Evolutionary conservation across 176 grass and related monocot genomes (phyloP).

Genomic region (Sorghum bicolor): DNA sequence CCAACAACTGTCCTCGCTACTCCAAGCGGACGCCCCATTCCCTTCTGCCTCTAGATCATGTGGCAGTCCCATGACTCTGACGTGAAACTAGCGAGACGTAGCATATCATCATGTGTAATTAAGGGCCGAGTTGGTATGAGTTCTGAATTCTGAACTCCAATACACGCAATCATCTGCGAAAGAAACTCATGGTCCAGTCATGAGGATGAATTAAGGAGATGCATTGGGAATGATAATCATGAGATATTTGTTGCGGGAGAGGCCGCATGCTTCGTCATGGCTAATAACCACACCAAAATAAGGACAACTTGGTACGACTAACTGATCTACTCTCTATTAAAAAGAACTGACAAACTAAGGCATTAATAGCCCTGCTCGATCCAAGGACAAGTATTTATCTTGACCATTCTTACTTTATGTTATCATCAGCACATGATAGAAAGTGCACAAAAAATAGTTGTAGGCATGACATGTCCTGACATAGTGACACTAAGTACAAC

Average conservation of each 20-base stretch:
- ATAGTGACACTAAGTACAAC: background rate
- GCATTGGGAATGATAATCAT: conserved; percentile 5
- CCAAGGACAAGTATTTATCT: background rate
- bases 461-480: background rate
- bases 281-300: background rate
- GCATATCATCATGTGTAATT: conserved; percentile 19
- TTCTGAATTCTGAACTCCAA: background rate
- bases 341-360: background rate
- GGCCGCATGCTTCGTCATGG: background rate
- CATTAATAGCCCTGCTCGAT: background rate
- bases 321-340: background rate
- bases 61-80: background rate
- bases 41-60: conserved; percentile 17
- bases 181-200: conserved; percentile 24
- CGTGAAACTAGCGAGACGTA: background rate
- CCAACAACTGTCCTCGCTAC: conserved; percentile 9
- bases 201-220: conserved; percentile 12
- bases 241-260: conserved; percentile 15
- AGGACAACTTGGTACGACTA: conserved; percentile 5
- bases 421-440: conserved; percentile 27
- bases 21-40: conserved; percentile 9
- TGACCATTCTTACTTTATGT: background rate
- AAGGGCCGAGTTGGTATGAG: conserved; percentile 11
- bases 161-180: conserved; percentile 5
- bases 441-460: background rate